A percentile compares a stretch with the other conserved stretches of the same genome.
These are phyloP conservation scores for Pilaira anomala DNA, from an alignment of 192 early-diverging fungal genomes.

Conservation along the genomic window DNA sequence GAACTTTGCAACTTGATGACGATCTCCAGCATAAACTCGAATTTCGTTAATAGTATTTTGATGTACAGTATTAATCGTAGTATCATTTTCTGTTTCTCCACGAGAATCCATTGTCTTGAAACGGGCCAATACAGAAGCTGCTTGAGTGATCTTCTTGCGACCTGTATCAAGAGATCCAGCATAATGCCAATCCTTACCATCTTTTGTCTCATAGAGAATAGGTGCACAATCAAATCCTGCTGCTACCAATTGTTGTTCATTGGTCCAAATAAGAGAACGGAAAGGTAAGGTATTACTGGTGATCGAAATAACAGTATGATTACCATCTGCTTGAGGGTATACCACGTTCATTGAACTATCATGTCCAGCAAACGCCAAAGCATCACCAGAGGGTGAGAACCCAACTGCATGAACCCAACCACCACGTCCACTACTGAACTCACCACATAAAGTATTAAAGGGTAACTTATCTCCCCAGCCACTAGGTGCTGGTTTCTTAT, in stretches of 20 bases:
- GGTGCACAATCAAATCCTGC: conserved; percentile 95
- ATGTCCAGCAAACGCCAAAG: conserved; percentile 83
- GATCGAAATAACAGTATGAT: conserved; percentile 49
- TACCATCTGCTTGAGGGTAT: conserved; percentile 56
- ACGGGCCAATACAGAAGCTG: conserved; percentile 70
- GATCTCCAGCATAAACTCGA: conserved; percentile 50
- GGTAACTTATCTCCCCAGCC: conserved; percentile 94
- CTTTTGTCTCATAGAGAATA: conserved; percentile 65
- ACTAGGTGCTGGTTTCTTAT: conserved; percentile 80
- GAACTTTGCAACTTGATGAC: conserved; percentile 60
- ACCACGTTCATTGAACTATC: conserved; percentile 83
- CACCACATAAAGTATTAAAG: conserved; percentile 89
- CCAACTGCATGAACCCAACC: conserved; percentile 94
- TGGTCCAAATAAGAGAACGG: conserved; percentile 72
- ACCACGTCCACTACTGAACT: conserved; percentile 67
- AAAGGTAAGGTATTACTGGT: conserved; percentile 70
- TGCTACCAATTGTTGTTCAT: conserved; percentile 74
- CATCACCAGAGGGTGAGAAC: conserved; percentile 87
- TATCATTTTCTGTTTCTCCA: conserved; percentile 64
- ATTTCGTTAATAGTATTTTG: conserved; percentile 93
- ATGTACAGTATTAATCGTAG: conserved; percentile 78
- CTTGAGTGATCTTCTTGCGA: conserved; percentile 60
- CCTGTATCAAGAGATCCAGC: conserved; percentile 78
- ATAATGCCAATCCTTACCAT: conserved; percentile 56
- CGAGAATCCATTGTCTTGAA: conserved; percentile 94